phyloP scores from a whole-genome alignment of 768 basidiomycete species.

The Lactarius tabidus region DNA sequence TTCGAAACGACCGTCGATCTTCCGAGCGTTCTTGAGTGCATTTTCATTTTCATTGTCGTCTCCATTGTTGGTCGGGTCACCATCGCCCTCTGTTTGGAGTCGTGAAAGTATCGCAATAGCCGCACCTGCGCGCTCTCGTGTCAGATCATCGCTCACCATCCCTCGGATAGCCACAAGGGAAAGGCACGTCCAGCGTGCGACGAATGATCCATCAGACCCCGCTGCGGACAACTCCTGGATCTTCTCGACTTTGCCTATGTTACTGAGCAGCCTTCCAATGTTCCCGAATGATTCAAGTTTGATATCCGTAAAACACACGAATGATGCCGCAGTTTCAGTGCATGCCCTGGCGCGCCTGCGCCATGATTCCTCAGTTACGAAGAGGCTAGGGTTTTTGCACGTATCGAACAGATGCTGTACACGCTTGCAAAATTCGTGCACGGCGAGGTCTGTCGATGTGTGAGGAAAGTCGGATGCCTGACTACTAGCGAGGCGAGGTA shows the following conservation, averaged over 20 bases:
- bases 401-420: slow-evolving; percentile 8
- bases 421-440: slow-evolving; percentile 12
- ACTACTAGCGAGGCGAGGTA: background rate
- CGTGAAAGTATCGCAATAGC: background rate
- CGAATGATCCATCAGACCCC: slow-evolving; percentile 7
- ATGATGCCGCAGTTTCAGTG: slow-evolving; percentile 9
- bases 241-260: slow-evolving; percentile 8
- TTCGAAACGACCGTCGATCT: slow-evolving; percentile 13
- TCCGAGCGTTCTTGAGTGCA: slow-evolving; percentile 1
- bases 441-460: background rate
- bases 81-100: background rate
- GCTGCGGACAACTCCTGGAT: background rate
- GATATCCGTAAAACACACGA: slow-evolving; percentile 5
- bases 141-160: background rate
- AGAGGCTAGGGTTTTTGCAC: slow-evolving; percentile 4
- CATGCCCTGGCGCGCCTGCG: slow-evolving; percentile 21
- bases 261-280: slow-evolving; percentile 3
- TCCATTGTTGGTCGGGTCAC: background rate
- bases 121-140: background rate
- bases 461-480: background rate
- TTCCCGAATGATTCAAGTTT: slow-evolving; percentile 10
- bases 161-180: slow-evolving; percentile 7
- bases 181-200: slow-evolving; percentile 20
- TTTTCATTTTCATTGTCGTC: background rate
- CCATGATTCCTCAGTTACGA: background rate